phyloP scores from a whole-genome alignment of 2,329 filamentous ascomycete genomes.

The Beauveria caledonica region DNA sequence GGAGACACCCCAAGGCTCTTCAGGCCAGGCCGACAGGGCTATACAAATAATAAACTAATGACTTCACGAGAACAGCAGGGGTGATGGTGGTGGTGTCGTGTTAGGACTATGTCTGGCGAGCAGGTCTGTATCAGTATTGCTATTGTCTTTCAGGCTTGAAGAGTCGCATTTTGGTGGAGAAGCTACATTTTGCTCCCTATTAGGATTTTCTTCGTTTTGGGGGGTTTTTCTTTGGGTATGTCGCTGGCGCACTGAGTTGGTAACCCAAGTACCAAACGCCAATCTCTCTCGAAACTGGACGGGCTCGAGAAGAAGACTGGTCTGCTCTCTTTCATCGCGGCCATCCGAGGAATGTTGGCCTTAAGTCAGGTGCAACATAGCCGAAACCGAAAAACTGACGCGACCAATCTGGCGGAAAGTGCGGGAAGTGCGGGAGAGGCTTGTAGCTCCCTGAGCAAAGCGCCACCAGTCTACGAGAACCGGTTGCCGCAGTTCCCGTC shows the following conservation, averaged over 20 bases:
- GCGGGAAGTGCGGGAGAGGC: no score
- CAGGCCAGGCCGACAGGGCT: not conserved
- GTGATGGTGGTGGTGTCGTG: not conserved
- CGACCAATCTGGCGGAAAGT: not conserved
- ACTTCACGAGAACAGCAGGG: not conserved
- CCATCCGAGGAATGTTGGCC: not conserved
- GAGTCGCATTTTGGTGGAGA: not conserved
- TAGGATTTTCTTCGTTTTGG: not conserved
- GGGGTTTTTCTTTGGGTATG: not conserved
- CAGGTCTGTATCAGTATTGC: not conserved
- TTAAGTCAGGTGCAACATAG: not conserved
- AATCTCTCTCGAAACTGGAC: not conserved
- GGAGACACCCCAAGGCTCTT: not conserved
- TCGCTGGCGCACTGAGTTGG: not conserved
- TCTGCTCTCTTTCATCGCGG: not conserved
- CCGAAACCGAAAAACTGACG: not conserved
- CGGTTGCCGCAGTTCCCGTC: not conserved
- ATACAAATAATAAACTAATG: not conserved
- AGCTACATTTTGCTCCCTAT: not conserved
- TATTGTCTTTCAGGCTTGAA: not conserved
- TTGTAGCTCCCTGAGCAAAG: no score
- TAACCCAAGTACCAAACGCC: not conserved
- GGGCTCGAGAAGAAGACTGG: not conserved
- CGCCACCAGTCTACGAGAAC: not conserved
- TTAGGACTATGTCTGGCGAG: not conserved